phyloP scores from a whole-genome alignment of 345 rosid species.

The Rubroshorea leprosula region DNA sequence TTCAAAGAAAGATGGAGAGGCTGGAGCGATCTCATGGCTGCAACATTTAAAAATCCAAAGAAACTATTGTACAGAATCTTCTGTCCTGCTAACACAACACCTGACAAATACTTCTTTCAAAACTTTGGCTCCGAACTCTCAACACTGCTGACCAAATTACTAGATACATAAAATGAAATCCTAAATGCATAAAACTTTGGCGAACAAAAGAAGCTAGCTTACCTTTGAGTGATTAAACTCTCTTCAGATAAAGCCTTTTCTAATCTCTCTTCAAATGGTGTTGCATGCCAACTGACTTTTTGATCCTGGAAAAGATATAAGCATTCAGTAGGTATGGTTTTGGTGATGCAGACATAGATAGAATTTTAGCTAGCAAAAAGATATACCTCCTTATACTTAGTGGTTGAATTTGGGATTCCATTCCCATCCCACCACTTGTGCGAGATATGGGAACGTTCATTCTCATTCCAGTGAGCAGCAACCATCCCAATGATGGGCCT shows the following conservation, averaged over 20 bases:
- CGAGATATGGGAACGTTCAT: conserved; percentile 39
- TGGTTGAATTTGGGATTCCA: conserved; percentile 94
- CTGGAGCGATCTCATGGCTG: too few species aligned
- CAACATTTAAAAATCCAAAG: too few species aligned
- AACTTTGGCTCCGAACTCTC: too few species aligned
- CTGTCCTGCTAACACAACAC: too few species aligned
- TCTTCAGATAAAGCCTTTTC: conserved; percentile 91
- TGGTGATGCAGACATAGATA: conserved; percentile 48
- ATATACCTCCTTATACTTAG: conserved; percentile 86
- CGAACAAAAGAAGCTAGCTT: conserved; percentile 6
- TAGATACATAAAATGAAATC: background rate
- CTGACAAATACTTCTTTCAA: too few species aligned
- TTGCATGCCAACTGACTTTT: conserved; percentile 96
- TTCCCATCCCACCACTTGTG: conserved; percentile 98
- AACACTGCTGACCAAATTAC: too few species aligned
- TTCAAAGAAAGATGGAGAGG: too few species aligned
- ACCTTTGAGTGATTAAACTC: conserved; percentile 48
- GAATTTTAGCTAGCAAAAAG: background rate
- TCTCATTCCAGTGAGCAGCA: conserved; percentile 83
- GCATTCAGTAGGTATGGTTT: conserved; percentile 13
- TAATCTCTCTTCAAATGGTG: conserved; percentile 93
- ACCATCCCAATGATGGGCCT: conserved; percentile 91
- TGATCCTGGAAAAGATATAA: conserved; percentile 61
- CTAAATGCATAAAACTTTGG: too few species aligned
- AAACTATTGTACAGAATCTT: too few species aligned